Conservation (phyloP, 306 rosid genomes). For the Vachellia collinsii region DNA sequence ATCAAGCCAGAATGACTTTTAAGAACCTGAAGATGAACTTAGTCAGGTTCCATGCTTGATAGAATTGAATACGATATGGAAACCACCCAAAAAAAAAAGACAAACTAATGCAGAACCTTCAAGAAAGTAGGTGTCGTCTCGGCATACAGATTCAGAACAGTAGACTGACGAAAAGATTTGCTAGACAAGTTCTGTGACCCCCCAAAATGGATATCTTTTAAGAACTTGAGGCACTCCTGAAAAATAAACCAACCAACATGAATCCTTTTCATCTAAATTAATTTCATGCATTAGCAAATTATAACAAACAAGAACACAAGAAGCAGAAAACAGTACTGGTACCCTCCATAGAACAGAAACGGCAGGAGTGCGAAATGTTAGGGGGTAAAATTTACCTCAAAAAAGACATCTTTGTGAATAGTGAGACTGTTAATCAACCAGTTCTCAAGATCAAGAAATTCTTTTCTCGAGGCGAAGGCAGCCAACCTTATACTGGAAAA, state of each 20-base stretch:
- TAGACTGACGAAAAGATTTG: slow-evolving; percentile 69
- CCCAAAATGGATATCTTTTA: slow-evolving; percentile 69
- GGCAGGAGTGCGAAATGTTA: neutral
- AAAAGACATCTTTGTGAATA: slow-evolving; percentile 71
- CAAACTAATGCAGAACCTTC: slow-evolving; percentile 57
- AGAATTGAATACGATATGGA: slow-evolving; percentile 17
- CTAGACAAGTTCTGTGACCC: slow-evolving; percentile 81
- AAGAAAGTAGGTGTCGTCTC: slow-evolving; percentile 66
- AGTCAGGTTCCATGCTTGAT: slow-evolving; percentile 8
- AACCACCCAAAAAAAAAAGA: slow-evolving; percentile 19
- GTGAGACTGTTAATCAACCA: slow-evolving; percentile 77
- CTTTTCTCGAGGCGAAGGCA: slow-evolving; percentile 83
- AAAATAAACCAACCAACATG: slow-evolving; percentile 30
- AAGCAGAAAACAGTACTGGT: neutral
- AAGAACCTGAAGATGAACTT: slow-evolving; percentile 65
- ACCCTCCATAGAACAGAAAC: slow-evolving; percentile 19
- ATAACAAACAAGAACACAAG: slow-evolving; percentile 12
- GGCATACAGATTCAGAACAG: slow-evolving; percentile 57
- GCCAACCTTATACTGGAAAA: slow-evolving; percentile 81
- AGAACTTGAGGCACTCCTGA: slow-evolving; percentile 92
- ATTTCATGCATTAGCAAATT: slow-evolving; percentile 5
- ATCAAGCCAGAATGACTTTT: slow-evolving; percentile 64
- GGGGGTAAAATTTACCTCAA: slow-evolving; percentile 63
- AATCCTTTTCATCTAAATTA: slow-evolving; percentile 26
- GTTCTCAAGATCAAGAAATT: slow-evolving; percentile 82